Evolutionary conservation across 192 early-diverging fungal genomes (phyloP).

Genomic region (Linnemannia hyalina): DNA sequence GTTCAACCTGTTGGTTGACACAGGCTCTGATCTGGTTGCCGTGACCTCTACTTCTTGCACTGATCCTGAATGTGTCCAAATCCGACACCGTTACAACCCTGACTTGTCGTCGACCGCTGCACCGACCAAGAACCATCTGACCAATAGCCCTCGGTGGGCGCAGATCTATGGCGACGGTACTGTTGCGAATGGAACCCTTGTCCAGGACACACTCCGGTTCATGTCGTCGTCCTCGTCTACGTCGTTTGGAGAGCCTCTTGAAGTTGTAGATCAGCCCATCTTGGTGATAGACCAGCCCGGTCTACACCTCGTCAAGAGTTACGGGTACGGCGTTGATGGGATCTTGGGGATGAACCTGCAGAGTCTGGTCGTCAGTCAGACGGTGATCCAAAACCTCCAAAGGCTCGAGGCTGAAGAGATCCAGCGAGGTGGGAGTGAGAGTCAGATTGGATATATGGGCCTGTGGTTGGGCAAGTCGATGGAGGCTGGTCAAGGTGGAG

Average conservation of each 20-base stretch:
- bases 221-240: neutral
- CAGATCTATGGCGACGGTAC: conserved; percentile 45
- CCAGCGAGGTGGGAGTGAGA: neutral
- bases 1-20: conserved; percentile 44
- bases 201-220: conserved; percentile 38
- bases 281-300: conserved; percentile 39
- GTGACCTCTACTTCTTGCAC: conserved; percentile 21
- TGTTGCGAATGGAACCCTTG: conserved; percentile 33
- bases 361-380: conserved; percentile 5
- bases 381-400: conserved; percentile 36
- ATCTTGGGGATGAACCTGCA: conserved; percentile 40
- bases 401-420: neutral
- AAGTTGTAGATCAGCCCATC: conserved; percentile 23
- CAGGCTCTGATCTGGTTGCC: conserved; percentile 39
- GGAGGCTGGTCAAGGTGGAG: conserved; percentile 25
- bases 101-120: conserved; percentile 5
- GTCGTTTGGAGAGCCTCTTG: neutral
- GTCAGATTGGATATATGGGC: conserved; percentile 31
- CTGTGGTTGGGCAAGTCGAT: conserved; percentile 30
- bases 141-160: conserved; percentile 14
- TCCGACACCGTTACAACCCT: conserved; percentile 27
- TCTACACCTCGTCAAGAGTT: conserved; percentile 26
- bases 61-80: conserved; percentile 22
- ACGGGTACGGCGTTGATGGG: conserved; percentile 32
- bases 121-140: conserved; percentile 9